Evolutionary conservation across 495 filamentous ascomycete genomes (phyloP).

Genomic region (Aspergillus carlsbadensis): DNA sequence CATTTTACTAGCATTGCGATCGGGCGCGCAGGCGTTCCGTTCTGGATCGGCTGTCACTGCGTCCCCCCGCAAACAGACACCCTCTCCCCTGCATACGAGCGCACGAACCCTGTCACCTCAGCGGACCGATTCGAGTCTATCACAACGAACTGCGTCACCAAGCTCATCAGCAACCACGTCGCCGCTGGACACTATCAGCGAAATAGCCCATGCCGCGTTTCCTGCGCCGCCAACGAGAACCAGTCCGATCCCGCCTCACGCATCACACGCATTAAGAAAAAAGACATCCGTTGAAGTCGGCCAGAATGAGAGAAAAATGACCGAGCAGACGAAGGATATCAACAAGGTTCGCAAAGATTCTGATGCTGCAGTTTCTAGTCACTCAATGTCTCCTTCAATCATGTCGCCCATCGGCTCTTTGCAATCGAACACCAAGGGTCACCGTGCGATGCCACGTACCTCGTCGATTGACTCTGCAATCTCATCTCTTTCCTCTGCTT

Average conservation of each 20-base stretch:
- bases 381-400: conserved; percentile 34
- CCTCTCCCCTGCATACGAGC: conserved; percentile 38
- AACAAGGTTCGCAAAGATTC: conserved; percentile 24
- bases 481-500: conserved; percentile 75
- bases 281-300: conserved; percentile 4
- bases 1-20: conserved; percentile 33
- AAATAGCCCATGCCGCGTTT: conserved; percentile 35
- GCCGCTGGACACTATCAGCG: conserved; percentile 24
- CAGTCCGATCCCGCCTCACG: conserved; percentile 17
- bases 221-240: conserved; percentile 29
- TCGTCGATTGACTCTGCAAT: conserved; percentile 95
- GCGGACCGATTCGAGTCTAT: conserved; percentile 25
- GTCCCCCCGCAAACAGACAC: conserved; percentile 30
- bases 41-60: conserved; percentile 25
- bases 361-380: conserved; percentile 28
- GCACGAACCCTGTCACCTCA: conserved; percentile 26
- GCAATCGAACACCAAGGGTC: conserved; percentile 31
- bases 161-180: conserved; percentile 26
- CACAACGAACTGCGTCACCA: conserved; percentile 34
- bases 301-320: conserved; percentile 25
- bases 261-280: conserved; percentile 16
- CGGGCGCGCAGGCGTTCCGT: conserved; percentile 28
- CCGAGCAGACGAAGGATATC: conserved; percentile 18
- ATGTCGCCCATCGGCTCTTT: conserved; percentile 32
- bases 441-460: conserved; percentile 65